Conservation (phyloP, 768 basidiomycete genomes). For the Rhodotorula paludigena region DNA sequence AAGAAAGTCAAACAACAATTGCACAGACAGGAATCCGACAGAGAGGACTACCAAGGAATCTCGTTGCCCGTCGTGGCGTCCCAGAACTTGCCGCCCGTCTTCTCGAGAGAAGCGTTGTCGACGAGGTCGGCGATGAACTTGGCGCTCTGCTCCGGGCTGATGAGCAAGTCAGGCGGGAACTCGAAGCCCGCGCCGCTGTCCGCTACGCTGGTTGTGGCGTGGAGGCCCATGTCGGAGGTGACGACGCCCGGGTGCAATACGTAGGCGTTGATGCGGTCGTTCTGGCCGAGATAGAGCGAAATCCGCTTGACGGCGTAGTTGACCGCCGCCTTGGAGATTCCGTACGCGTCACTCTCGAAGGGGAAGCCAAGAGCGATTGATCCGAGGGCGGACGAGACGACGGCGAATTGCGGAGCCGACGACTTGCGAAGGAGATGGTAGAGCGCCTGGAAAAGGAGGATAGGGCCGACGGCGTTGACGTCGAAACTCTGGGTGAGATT, state of each 20-base stretch:
- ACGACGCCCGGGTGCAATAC: slow-evolving; percentile 14
- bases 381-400: slow-evolving; percentile 24
- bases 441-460: slow-evolving; percentile 40
- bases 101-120: slow-evolving; percentile 14
- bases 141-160: slow-evolving; percentile 17
- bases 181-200: too few species aligned
- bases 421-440: slow-evolving; percentile 21
- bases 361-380: slow-evolving; percentile 6
- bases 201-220: background rate
- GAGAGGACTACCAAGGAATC: background rate
- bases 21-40: too few species aligned
- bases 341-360: background rate
- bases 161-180: background rate
- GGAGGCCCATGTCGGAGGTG: slow-evolving; percentile 9
- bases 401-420: slow-evolving; percentile 24
- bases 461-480: slow-evolving; percentile 35
- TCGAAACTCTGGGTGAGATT: background rate
- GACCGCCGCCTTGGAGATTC: slow-evolving; percentile 33
- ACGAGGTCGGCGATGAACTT: background rate
- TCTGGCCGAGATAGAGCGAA: slow-evolving; percentile 2
- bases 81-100: background rate
- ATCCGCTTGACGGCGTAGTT: slow-evolving; percentile 31
- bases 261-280: background rate
- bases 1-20: too few species aligned
- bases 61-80: background rate